phyloP scores from a whole-genome alignment of 805 yeast species.

The Lachancea sp. region DNA sequence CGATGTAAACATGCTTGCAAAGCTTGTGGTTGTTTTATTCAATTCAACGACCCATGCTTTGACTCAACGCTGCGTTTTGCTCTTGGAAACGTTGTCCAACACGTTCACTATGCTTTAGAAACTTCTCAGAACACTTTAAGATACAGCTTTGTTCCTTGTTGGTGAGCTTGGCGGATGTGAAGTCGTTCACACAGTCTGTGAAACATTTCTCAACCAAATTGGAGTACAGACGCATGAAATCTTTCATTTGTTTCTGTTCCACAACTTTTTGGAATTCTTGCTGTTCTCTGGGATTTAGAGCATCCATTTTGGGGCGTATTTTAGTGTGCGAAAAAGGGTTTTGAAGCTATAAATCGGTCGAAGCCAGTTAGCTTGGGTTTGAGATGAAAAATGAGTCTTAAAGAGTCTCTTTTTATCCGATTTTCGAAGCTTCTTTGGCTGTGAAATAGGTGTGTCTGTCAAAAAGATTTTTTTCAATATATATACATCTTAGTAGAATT shows the following conservation, averaged over 20 bases:
- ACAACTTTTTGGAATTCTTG: slow-evolving; percentile 93
- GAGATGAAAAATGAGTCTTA: no score
- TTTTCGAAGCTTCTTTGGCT: no score
- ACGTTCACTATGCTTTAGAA: slow-evolving; percentile 95
- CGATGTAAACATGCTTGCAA: background rate
- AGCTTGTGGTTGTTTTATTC: background rate
- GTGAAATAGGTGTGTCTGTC: no score
- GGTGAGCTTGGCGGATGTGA: slow-evolving; percentile 85
- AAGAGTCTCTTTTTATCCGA: no score
- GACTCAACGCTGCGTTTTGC: slow-evolving; percentile 79
- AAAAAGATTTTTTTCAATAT: no score
- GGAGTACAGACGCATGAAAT: slow-evolving; percentile 95
- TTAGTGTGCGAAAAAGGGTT: background rate
- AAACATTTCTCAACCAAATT: slow-evolving; percentile 95
- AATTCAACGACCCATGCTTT: slow-evolving; percentile 45
- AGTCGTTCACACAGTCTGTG: slow-evolving; percentile 95
- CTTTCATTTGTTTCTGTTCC: slow-evolving; percentile 97
- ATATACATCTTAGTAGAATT: no score
- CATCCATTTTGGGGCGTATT: slow-evolving; percentile 62
- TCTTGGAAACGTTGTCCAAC: slow-evolving; percentile 99
- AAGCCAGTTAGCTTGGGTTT: no score
- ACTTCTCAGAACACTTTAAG: slow-evolving; percentile 91
- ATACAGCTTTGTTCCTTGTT: slow-evolving; percentile 82
- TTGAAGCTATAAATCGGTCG: no score
- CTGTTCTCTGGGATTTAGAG: slow-evolving; percentile 90